Conservation (phyloP, 225 moss, liverwort and hornwort species). For the Physcomitrium patens region DNA sequence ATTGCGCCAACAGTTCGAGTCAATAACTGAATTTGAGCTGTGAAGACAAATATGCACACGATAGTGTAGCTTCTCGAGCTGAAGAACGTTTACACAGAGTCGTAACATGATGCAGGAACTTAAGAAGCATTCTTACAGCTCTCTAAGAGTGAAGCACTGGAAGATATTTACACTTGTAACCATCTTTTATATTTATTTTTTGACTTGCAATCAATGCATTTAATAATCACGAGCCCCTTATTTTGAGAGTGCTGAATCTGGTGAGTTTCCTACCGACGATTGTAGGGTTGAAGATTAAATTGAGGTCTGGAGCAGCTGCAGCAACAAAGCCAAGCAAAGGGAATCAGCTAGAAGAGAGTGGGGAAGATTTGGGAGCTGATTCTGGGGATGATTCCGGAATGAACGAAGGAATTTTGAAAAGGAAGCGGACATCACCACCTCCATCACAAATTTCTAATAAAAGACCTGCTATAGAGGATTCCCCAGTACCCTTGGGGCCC, state of each 20-base stretch:
- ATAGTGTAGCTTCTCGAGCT: too few relatives aligned
- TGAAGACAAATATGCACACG: too few relatives aligned
- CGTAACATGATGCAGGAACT: too few relatives aligned
- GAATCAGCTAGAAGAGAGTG: constrained; percentile 42
- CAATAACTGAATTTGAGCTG: too few relatives aligned
- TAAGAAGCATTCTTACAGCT: too few relatives aligned
- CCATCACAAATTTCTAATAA: constrained; percentile 40
- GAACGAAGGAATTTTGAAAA: constrained; percentile 49
- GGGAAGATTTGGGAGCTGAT: constrained; percentile 48
- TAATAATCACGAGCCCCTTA: neutral
- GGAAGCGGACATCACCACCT: constrained; percentile 48
- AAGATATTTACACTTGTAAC: too few relatives aligned
- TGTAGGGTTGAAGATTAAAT: constrained; percentile 56
- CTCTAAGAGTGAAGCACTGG: too few relatives aligned
- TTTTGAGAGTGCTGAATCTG: constrained; percentile 8
- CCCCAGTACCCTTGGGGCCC: constrained; percentile 46
- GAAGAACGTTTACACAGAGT: too few relatives aligned
- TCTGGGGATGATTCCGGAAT: constrained; percentile 50
- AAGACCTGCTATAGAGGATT: constrained; percentile 43
- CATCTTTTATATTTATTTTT: too few relatives aligned
- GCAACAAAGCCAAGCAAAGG: constrained; percentile 31
- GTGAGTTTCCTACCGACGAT: constrained; percentile 22
- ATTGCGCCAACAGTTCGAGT: too few relatives aligned
- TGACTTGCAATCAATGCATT: too few relatives aligned
- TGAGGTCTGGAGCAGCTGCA: constrained; percentile 34